Conservation (phyloP, 345 rosid species). For the Populus ilicifolia region DNA sequence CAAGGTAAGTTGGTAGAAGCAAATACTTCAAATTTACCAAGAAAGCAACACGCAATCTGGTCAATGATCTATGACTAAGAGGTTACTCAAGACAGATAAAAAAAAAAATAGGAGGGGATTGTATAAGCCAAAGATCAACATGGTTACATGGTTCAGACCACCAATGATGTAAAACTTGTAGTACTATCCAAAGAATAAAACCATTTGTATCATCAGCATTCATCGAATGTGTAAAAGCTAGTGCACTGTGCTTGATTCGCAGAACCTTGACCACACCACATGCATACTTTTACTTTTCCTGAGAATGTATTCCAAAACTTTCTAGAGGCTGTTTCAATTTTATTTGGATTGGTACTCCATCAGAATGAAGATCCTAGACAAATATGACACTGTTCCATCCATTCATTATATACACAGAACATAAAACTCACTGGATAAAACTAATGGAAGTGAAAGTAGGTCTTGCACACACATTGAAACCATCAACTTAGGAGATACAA, state of each 20-base stretch:
- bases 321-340: background rate
- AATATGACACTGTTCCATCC: background rate
- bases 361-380: background rate
- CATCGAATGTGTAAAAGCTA: background rate
- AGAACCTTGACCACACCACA: background rate
- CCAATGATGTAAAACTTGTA: background rate
- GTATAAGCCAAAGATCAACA: background rate
- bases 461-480: background rate
- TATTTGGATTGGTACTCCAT: background rate
- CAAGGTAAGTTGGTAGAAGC: background rate
- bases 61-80: background rate
- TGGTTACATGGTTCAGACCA: background rate
- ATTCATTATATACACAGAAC: background rate
- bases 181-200: background rate
- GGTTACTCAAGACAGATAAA: background rate
- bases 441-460: background rate
- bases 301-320: no score
- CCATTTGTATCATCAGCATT: background rate
- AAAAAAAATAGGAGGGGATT: background rate
- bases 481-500: background rate
- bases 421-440: no score
- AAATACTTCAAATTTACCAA: background rate
- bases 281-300: background rate
- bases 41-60: background rate
- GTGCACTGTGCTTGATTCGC: background rate